A percentile compares a stretch with the other conserved stretches of the same genome.
These are phyloP conservation scores for Ceratocystis eucalypticola DNA, from an alignment of 2,329 filamentous ascomycete genomes.

Conservation along the genomic window DNA sequence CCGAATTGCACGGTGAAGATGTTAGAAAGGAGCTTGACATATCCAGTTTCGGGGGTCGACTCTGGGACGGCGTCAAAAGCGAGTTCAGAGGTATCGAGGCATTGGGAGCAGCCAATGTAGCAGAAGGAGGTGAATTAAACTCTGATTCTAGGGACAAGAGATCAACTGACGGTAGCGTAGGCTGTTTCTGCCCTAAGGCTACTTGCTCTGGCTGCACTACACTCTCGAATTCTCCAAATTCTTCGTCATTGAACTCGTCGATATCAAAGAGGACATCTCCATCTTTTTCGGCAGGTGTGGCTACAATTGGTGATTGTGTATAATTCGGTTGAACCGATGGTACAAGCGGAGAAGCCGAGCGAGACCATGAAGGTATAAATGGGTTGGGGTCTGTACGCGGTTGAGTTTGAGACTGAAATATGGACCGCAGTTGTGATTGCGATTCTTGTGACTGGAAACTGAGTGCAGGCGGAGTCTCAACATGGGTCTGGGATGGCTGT, in stretches of 20 bases:
- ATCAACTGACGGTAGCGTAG: slow-evolving; percentile 27
- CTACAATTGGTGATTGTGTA: slow-evolving; percentile 15
- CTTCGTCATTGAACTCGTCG: slow-evolving; percentile 33
- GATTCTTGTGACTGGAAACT: not conserved
- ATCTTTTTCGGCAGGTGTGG: slow-evolving; percentile 25
- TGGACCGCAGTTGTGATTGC: slow-evolving; percentile 1
- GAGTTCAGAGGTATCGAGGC: not conserved
- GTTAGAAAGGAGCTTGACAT: not conserved
- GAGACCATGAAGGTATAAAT: slow-evolving; percentile 6
- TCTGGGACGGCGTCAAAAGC: slow-evolving; percentile 20
- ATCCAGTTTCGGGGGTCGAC: slow-evolving; percentile 4
- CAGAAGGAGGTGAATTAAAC: not conserved
- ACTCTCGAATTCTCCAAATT: slow-evolving; percentile 33
- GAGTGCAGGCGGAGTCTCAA: not conserved
- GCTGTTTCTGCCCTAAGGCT: not conserved
- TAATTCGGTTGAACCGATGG: not conserved
- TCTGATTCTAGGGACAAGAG: slow-evolving; percentile 28
- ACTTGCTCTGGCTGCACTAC: slow-evolving; percentile 9
- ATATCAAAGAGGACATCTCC: slow-evolving; percentile 55
- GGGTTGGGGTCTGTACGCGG: no score
- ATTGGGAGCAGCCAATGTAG: not conserved
- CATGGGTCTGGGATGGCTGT: not conserved
- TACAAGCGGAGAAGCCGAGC: not conserved
- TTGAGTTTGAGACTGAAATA: slow-evolving; percentile 12
- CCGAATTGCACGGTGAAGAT: not conserved